These are phyloP conservation scores for Xylariaceae sp. DNA, from an alignment of 2,329 filamentous ascomycete genomes.

Conservation along the genomic window DNA sequence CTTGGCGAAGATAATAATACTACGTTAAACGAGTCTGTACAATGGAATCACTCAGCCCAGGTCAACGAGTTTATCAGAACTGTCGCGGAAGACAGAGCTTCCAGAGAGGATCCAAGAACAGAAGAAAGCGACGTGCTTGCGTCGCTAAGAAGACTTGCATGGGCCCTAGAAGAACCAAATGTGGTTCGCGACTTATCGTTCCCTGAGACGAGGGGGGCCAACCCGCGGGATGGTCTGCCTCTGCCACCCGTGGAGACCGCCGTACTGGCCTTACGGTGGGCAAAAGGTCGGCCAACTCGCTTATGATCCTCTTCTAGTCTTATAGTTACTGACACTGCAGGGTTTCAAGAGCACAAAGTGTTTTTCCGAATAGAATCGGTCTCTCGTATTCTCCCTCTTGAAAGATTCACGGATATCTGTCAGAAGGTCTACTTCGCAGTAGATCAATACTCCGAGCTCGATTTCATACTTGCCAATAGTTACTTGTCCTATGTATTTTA, in stretches of 20 bases:
- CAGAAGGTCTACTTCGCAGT: constrained; percentile 47
- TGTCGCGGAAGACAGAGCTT: constrained; percentile 22
- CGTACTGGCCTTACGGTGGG: constrained; percentile 42
- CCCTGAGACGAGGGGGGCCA: constrained; percentile 5
- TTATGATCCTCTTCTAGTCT: neutral
- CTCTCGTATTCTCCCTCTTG: constrained; percentile 43
- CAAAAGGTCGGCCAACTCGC: constrained; percentile 36
- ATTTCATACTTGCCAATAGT: constrained; percentile 46
- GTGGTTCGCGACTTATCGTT: constrained; percentile 4
- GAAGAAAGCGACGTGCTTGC: constrained; percentile 22
- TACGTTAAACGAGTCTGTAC: constrained; percentile 12
- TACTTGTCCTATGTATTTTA: constrained; percentile 46
- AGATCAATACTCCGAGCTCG: constrained; percentile 42
- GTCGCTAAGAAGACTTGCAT: constrained; percentile 23
- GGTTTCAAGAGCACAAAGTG: constrained; percentile 35
- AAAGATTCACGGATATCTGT: constrained; percentile 42
- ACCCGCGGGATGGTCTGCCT: constrained; percentile 11
- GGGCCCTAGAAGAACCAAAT: constrained; percentile 18
- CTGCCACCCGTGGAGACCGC: constrained; percentile 43
- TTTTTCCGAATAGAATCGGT: constrained; percentile 42
- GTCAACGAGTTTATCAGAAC: constrained; percentile 45
- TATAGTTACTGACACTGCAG: neutral
- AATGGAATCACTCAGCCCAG: constrained; percentile 45
- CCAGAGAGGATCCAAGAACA: constrained; percentile 14
- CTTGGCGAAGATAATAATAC: neutral